Evolutionary conservation across 202 grass and related monocot species (phyloP).

Genomic region (Brachypodium distachyon): DNA sequence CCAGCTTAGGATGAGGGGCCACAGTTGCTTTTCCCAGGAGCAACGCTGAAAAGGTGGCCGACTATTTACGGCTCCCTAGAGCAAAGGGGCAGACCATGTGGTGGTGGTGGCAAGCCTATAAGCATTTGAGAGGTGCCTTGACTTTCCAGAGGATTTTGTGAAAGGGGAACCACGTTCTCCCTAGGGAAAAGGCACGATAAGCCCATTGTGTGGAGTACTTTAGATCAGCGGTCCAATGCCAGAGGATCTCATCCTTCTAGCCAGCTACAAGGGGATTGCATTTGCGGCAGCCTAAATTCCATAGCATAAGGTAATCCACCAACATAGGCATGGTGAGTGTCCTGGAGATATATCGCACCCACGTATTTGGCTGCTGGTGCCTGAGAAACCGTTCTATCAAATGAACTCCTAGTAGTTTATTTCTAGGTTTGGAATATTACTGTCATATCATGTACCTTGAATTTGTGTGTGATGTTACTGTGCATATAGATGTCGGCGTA

Average conservation of each 20-base stretch:
- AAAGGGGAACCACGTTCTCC: too few species aligned
- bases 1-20: too few species aligned
- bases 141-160: too few species aligned
- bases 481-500: neutral
- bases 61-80: too few species aligned
- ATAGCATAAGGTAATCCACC: neutral
- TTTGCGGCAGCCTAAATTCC: neutral
- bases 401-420: neutral
- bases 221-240: neutral
- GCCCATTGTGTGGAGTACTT: neutral
- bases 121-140: too few species aligned
- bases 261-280: neutral
- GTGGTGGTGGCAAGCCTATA: too few species aligned
- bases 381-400: neutral
- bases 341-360: neutral
- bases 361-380: too few species aligned
- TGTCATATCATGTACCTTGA: neutral
- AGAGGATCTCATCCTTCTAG: neutral
- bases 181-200: neutral
- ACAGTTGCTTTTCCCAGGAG: too few species aligned
- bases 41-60: too few species aligned
- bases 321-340: neutral
- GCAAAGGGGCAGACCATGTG: too few species aligned
- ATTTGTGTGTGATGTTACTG: neutral
- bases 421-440: neutral